These are phyloP conservation scores for Globisporangium nagaii DNA, from an alignment of 352 stramenopile species.

Conservation along the genomic window DNA sequence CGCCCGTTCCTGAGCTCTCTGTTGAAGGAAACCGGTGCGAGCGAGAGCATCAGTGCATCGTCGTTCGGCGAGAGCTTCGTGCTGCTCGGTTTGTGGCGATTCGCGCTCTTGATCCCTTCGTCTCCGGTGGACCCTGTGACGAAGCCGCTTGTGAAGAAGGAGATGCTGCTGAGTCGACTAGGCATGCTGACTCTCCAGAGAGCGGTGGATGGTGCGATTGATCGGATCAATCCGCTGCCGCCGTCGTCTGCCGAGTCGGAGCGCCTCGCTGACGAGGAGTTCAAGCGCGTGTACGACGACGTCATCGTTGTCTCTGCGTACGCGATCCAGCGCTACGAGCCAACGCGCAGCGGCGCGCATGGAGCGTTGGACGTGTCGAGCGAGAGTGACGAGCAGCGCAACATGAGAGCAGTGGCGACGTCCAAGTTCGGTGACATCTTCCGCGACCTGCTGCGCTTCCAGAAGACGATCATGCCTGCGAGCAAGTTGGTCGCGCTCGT, in stretches of 20 bases:
- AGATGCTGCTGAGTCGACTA: constrained; percentile 88
- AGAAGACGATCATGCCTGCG: constrained; percentile 63
- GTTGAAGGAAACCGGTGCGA: not conserved
- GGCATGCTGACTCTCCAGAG: constrained; percentile 60
- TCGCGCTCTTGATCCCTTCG: constrained; percentile 90
- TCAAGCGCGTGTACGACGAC: constrained; percentile 13
- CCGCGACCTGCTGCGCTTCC: constrained; percentile 64
- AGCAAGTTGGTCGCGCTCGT: constrained; percentile 56
- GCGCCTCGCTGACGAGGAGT: constrained; percentile 23
- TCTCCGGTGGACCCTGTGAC: constrained; percentile 95
- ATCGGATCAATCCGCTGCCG: constrained; percentile 44
- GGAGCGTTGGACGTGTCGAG: constrained; percentile 8
- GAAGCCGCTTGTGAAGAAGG: constrained; percentile 92
- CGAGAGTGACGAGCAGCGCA: constrained; percentile 6
- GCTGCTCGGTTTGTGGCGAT: constrained; percentile 90
- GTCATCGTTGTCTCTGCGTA: constrained; percentile 14
- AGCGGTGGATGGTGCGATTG: constrained; percentile 49
- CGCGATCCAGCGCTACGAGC: constrained; percentile 45
- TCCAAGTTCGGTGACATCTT: constrained; percentile 73
- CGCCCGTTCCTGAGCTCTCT: constrained; percentile 10
- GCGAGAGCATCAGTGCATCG: not conserved
- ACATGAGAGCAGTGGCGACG: constrained; percentile 24
- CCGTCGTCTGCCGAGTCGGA: constrained; percentile 17
- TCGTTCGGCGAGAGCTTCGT: constrained; percentile 76
- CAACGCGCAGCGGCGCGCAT: constrained; percentile 12